Evolutionary conservation across 2,329 filamentous ascomycete genomes (phyloP).

Genomic region (Colletotrichum chlorophyti): DNA sequence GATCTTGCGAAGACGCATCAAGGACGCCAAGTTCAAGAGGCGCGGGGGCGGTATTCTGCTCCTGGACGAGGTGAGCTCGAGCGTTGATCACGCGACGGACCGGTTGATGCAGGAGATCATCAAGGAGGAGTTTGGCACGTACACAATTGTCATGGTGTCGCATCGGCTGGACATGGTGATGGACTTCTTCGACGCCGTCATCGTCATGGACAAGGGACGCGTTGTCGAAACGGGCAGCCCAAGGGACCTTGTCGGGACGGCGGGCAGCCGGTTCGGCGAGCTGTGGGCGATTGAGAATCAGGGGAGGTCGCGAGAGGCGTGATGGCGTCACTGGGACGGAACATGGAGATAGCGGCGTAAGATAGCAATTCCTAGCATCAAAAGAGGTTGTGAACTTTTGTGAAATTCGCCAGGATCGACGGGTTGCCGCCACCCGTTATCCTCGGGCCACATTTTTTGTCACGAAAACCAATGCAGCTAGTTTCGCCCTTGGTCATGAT

Average conservation of each 20-base stretch:
- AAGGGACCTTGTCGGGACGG: slow-evolving; percentile 23
- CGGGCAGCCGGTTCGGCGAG: slow-evolving; percentile 38
- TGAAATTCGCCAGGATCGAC: too few species aligned
- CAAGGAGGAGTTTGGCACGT: slow-evolving; percentile 43
- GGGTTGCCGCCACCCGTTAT: too few species aligned
- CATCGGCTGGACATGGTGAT: slow-evolving; percentile 58
- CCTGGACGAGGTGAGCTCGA: slow-evolving; percentile 51
- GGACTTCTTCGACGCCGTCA: slow-evolving; percentile 55
- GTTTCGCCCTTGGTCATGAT: too few species aligned
- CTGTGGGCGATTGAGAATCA: slow-evolving; percentile 37
- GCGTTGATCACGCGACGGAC: slow-evolving; percentile 50
- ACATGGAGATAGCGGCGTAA: not conserved
- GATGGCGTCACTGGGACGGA: not conserved
- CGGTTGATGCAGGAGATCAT: slow-evolving; percentile 49
- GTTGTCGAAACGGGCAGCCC: slow-evolving; percentile 43
- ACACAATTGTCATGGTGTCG: slow-evolving; percentile 61
- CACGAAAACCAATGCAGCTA: too few species aligned
- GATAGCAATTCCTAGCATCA: not conserved
- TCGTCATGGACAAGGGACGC: slow-evolving; percentile 55
- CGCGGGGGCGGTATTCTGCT: slow-evolving; percentile 40
- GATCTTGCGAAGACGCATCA: slow-evolving; percentile 49
- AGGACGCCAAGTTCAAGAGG: slow-evolving; percentile 32
- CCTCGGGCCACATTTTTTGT: too few species aligned
- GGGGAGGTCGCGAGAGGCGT: not conserved
- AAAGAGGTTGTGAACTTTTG: not conserved